Base-by-base conservation (phyloP, 768 basidiomycete genomes). In the Russula foetens region DNA sequence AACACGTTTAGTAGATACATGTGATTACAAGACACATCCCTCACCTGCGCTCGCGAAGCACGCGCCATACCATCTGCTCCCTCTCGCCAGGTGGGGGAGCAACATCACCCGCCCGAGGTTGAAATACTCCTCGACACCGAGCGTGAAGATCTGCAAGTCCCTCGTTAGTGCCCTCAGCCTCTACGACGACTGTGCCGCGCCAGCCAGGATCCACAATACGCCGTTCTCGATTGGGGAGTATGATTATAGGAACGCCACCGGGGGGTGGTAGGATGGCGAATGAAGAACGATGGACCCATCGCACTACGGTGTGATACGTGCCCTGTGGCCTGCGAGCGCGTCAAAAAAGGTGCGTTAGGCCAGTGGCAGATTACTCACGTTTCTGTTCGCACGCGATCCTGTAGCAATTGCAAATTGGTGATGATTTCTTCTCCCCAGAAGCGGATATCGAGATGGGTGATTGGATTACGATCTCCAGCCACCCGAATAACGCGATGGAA, bases 151-250 rank as follows among this genome's bases (percentile, higher is more conserved):
- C 92, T 21, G 80, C 82, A 26, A 92, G 78, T 11, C 87, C 84
- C 68, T 94, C 92, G 69, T 92, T 88, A 45, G 92, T 93, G 41
- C 90, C 90, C 69, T 92, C 90, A 12, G 88, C 84, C 75, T 94
- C 91, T 26, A 94, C 80, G 28, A 93, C 81, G 47, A 94, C 80
- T 0, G 81, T 86, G 3, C 92, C 92, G 66, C 85, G 88, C 91
- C 91, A 94, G 44, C 86, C 85, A 4, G 84, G 73, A 69, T 93
- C 90, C 15, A 92, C 81, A 0, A 71, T 61, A 2, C 73, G 74
- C 2, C 72, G 70, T 17, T 71, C 63, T 19, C 65, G 64, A 9
- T 63, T 66, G 7, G 63, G 68, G 64, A 49, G 71, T 48, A 68
- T 69, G 60, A 51, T 66, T 60, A 73, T 68, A 29, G 64, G 75